Evolutionary conservation across 306 rosid genomes (phyloP).

Genomic region (Gillenia trifoliata): DNA sequence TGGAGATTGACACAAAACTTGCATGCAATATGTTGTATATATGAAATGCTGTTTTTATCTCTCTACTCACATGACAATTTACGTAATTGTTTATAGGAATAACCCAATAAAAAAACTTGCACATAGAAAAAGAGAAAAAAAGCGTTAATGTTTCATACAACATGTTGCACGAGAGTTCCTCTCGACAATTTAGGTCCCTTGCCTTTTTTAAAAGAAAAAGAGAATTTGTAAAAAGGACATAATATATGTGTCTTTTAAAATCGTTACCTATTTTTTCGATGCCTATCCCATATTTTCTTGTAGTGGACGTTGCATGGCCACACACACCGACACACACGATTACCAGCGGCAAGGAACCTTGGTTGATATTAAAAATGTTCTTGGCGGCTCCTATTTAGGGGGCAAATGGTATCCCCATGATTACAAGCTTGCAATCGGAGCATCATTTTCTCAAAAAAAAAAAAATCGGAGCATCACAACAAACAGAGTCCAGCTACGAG

Average conservation of each 20-base stretch:
- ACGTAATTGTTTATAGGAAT: background rate
- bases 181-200: background rate
- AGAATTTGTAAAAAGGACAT: background rate
- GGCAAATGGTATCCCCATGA: constrained; percentile 84
- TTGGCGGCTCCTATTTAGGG: constrained; percentile 49
- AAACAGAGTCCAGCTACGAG: background rate
- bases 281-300: background rate
- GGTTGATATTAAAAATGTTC: constrained; percentile 24
- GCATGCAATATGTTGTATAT: background rate
- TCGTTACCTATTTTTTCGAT: background rate
- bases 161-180: background rate
- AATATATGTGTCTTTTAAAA: background rate
- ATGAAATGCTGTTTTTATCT: background rate
- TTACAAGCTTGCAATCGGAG: constrained; percentile 56
- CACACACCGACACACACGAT: background rate
- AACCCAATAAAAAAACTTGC: background rate
- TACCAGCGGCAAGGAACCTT: constrained; percentile 3
- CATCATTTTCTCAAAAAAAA: no score
- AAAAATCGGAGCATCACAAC: constrained; percentile 44
- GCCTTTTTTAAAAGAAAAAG: background rate
- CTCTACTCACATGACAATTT: background rate
- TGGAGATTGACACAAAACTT: background rate
- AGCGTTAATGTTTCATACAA: background rate
- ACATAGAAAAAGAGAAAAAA: background rate
- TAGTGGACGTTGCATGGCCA: background rate